Evolutionary conservation across 2,329 filamentous ascomycete genomes (phyloP), one percentile per base, ranked within the genome.

Genomic region (Aspergillus sp.): DNA sequence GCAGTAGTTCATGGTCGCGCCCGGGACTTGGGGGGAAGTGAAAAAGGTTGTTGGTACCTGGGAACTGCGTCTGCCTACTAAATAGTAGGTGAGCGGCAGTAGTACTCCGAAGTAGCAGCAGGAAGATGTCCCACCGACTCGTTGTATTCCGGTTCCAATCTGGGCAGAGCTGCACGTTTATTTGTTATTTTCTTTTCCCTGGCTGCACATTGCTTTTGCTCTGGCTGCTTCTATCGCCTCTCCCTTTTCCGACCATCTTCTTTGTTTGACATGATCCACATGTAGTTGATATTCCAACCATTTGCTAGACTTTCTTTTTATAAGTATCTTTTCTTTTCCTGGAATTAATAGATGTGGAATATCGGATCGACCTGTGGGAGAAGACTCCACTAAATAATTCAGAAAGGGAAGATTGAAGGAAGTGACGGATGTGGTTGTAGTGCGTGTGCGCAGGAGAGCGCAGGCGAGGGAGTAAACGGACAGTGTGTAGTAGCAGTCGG

Each of bases 1-100:
- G 63, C 64, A 66, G 64, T 64, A 66, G 63, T 58, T 63, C 36
- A 39, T 47, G 42, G 38, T 42, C 10, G 36, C 53, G 55, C 44
- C 56, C 59, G 38, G 59, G 56, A 52, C 60, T 60, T 57, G 21
- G 58, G 55, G 38, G 19, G 44, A 2, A 11, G 32, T 27, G 7
- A 27, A 27, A 36, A 36, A 36, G 32, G 32, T 25, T 49, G 44
- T 49, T 25, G 44, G 44, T 49, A 10, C 39, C 39, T 42, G 39
- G 39, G 17, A 8, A 42, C 19, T 21, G 17, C 42, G 8, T 13
- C 8, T 49, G 51, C 30, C 44, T 39, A 56, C 39, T 5, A 19
- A 2, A n/a, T 1, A 44, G 44, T 47, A 47, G 21, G 21, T 47
- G 21, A 47, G 42, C 42, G 21, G 19, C 42, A 47, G 10, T 21